Evolutionary conservation across 768 basidiomycete species (phyloP).

Genomic region (Gymnopilus junonius): DNA sequence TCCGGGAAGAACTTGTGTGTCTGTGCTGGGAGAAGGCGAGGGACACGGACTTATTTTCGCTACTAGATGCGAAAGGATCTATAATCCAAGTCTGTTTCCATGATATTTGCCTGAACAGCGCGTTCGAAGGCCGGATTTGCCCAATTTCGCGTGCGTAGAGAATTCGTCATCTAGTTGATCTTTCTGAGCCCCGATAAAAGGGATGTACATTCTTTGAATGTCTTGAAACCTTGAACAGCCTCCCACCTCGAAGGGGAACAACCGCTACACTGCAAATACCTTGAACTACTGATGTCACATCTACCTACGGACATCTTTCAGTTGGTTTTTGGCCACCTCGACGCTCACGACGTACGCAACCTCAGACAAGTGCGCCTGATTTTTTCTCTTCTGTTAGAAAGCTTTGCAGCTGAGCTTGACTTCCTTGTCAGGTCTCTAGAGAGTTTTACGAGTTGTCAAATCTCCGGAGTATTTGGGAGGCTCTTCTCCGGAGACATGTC

Average conservation of each 20-base stretch:
- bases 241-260: background rate
- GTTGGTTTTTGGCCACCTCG: constrained; percentile 44
- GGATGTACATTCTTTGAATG: background rate
- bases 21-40: constrained; percentile 26
- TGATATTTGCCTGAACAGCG: background rate
- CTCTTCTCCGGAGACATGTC: constrained; percentile 46
- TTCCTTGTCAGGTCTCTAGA: constrained; percentile 47
- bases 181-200: background rate
- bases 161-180: constrained; percentile 2
- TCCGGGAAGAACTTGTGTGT: constrained; percentile 4
- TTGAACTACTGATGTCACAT: background rate
- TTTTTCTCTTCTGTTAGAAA: background rate
- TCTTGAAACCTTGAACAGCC: background rate
- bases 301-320: constrained; percentile 53
- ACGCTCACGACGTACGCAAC: constrained; percentile 43
- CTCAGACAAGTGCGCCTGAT: constrained; percentile 49
- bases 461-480: constrained; percentile 54
- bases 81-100: constrained; percentile 7
- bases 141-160: background rate
- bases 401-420: background rate
- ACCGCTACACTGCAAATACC: background rate
- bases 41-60: constrained; percentile 22
- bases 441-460: constrained; percentile 45
- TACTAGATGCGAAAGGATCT: constrained; percentile 7
- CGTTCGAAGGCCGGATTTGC: background rate